These are phyloP conservation scores for Populus trichocarpa DNA, from an alignment of 441 rosid genomes.

Conservation along the genomic window DNA sequence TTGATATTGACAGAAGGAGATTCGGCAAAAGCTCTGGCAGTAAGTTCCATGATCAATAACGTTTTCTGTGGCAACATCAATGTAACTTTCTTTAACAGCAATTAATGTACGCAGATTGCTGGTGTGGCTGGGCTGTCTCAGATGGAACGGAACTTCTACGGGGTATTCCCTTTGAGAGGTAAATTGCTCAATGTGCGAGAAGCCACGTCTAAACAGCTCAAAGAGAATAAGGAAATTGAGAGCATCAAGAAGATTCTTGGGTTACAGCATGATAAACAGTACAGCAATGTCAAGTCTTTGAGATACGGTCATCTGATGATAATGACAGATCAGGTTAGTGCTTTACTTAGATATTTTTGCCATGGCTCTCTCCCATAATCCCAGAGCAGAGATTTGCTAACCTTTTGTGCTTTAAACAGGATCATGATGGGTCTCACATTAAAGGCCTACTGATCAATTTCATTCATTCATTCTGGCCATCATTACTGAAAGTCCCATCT, in stretches of 20 bases:
- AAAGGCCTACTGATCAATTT: constrained; percentile 92
- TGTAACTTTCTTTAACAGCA: neutral
- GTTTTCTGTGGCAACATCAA: neutral
- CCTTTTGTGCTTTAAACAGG: constrained; percentile 45
- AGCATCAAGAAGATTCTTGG: constrained; percentile 89
- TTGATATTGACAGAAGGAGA: constrained; percentile 98
- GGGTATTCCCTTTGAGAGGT: constrained; percentile 94
- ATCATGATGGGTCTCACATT: constrained; percentile 96
- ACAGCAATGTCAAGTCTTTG: constrained; percentile 61
- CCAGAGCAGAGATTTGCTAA: neutral
- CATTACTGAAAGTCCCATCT: constrained; percentile 77
- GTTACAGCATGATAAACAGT: constrained; percentile 73
- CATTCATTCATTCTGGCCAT: constrained; percentile 95
- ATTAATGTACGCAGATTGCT: constrained; percentile 49
- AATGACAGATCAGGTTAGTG: constrained; percentile 89
- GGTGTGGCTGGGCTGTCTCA: constrained; percentile 57
- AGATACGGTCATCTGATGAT: constrained; percentile 99
- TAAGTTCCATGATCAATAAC: constrained; percentile 35
- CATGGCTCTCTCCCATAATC: constrained; percentile 1
- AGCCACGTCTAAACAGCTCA: constrained; percentile 75
- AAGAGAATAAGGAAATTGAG: constrained; percentile 83
- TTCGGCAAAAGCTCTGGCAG: constrained; percentile 96
- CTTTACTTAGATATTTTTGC: neutral
- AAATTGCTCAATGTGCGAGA: constrained; percentile 94
- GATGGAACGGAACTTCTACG: constrained; percentile 57